phyloP scores from a whole-genome alignment of 108 stramenopile species.

The Cyclostephanos invisitatus region DNA sequence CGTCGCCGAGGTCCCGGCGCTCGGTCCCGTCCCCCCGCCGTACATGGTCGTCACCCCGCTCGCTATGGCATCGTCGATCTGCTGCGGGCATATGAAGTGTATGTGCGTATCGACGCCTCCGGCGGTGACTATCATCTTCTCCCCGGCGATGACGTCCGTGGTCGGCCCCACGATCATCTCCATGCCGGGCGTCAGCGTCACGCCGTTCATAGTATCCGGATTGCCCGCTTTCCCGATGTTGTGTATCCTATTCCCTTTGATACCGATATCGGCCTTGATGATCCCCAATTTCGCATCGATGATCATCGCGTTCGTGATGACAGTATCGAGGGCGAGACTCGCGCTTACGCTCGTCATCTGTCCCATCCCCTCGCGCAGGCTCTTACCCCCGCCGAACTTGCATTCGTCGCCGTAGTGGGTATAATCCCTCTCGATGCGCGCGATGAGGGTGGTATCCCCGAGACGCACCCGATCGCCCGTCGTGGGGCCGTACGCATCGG shows the following conservation, averaged over 20 bases:
- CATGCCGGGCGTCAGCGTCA: constrained; percentile 70
- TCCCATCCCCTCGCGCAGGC: constrained; percentile 98
- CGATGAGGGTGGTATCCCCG: constrained; percentile 88
- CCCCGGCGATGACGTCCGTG: constrained; percentile 98
- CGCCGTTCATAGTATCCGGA: constrained; percentile 94
- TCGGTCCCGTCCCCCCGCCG: constrained; percentile 95
- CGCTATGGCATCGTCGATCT: constrained; percentile 92
- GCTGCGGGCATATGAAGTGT: constrained; percentile 98
- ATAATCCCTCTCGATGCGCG: constrained; percentile 78
- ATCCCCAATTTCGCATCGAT: constrained; percentile 86
- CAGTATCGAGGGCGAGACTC: constrained; percentile 79
- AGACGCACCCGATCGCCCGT: constrained; percentile 85
- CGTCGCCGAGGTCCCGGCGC: constrained; percentile 93
- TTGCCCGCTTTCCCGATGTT: constrained; percentile 99
- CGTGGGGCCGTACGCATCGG: constrained; percentile 87
- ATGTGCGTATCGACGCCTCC: constrained; percentile 97
- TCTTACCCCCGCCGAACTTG: constrained; percentile 98
- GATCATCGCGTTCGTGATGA: constrained; percentile 97
- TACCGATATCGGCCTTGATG: constrained; percentile 94
- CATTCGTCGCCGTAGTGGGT: constrained; percentile 95
- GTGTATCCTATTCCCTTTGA: constrained; percentile 89
- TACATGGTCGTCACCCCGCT: constrained; percentile 94
- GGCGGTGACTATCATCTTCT: constrained; percentile 94
- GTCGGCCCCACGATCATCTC: constrained; percentile 89
- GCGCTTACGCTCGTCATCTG: constrained; percentile 79